Base-by-base conservation (phyloP, 129 eudicot species). In the Mikania micrantha region DNA sequence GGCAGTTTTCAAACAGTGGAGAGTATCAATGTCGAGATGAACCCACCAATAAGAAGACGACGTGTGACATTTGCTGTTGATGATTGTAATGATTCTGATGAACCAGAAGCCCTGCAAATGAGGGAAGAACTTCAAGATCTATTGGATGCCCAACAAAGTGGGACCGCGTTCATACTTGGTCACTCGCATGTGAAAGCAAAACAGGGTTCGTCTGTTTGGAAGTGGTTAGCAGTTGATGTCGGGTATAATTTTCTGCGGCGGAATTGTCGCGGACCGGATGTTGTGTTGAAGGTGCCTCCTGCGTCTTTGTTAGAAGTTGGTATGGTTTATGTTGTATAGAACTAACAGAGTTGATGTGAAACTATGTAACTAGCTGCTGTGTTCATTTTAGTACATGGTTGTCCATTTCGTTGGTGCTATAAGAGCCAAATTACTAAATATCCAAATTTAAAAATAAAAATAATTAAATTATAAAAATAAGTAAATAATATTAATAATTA, bases 231-330 rank as follows among this genome's bases (percentile, higher is more conserved):
- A 39, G 44, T 90, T 15, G 75, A 73, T 60, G 68, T 65, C 22
- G 72, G 67, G n/a, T 90, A 86, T 67, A 82, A 79, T 77, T 75
- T 90, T 68, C 96, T 90, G 3, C 79, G 84, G 53, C 84, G 78
- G 35, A 90, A 90, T 65, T 82, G 90, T 29, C 69, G 95, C 32
- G 86, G 88, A 79, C 83, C 95, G 19, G 86, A 86, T 45, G 88
- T 90, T 16, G 96, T 79, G 17, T 58, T 90, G 70, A 82, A 84
- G 61, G 88, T 90, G 58, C 95, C 96, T 45, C 85, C 82, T 13
- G 90, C 90, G 13, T 91, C 96, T 13, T 80, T 86, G 48, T 74
- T 90, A 40, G 88, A 90, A 72, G 96, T 90, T 75, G 94, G 95
- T 22, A 90, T 85, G 78, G 87, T 84, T 60, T 90, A 86, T 76